Percentiles rank a stretch among this genome's conserved stretches.
These are phyloP conservation scores for Fusarium heterosporum DNA, from an alignment of 2,329 filamentous ascomycete species.

Conservation along the genomic window DNA sequence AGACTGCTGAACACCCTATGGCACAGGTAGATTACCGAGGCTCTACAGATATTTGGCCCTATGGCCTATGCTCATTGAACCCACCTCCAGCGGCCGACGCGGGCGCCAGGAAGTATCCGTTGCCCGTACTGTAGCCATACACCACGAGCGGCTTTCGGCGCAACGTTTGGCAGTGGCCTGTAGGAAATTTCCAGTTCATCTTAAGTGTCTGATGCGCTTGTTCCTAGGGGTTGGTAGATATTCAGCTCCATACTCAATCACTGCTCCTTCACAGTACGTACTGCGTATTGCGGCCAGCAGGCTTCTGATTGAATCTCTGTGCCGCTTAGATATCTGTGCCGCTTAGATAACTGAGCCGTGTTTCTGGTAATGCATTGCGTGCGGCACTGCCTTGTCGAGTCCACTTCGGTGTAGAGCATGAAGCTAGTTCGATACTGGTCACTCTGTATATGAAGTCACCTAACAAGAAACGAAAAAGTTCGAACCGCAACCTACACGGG, in stretches of 20 bases:
- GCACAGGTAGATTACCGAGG: conserved; percentile 38
- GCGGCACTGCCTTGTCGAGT: conserved; percentile 7
- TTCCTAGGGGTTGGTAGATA: background rate
- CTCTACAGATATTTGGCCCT: conserved; percentile 13
- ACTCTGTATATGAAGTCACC: background rate
- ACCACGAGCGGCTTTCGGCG: conserved; percentile 25
- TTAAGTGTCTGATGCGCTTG: conserved; percentile 2
- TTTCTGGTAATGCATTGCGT: conserved; percentile 16
- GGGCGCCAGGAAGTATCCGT: conserved; percentile 23
- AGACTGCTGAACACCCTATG: conserved; percentile 17
- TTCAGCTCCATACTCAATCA: background rate
- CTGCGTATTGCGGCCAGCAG: conserved; percentile 7
- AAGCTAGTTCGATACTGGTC: conserved; percentile 4
- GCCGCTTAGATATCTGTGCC: conserved; percentile 3
- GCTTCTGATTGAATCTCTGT: background rate
- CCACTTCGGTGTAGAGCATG: conserved; percentile 24
- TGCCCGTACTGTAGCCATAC: conserved; percentile 4
- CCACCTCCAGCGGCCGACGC: conserved; percentile 38
- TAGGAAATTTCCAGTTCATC: conserved; percentile 35
- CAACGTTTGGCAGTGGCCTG: conserved; percentile 26
- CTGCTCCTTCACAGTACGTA: background rate
- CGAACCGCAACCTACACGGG: background rate
- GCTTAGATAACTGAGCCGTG: conserved; percentile 9
- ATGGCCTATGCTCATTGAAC: conserved; percentile 10
- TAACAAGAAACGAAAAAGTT: too few species aligned